These are phyloP conservation scores for Acanthamoeba comandoni DNA, from an alignment of 208 protist genomes.

Conservation along the genomic window DNA sequence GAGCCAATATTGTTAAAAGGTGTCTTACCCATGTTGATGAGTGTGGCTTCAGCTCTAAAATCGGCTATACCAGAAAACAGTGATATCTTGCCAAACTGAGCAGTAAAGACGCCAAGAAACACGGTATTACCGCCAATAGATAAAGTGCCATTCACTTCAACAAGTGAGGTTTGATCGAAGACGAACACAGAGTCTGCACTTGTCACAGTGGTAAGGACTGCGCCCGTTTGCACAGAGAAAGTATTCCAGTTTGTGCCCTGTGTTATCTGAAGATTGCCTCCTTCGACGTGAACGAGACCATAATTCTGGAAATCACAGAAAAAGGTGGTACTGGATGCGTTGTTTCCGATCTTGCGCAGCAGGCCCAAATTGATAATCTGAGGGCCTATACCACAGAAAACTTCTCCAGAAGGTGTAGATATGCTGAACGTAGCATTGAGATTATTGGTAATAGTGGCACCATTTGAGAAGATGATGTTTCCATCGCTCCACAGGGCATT, in stretches of 20 bases:
- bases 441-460: slow-evolving; percentile 39
- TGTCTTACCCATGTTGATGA: slow-evolving; percentile 2
- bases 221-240: neutral
- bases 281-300: neutral
- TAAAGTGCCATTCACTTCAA: too few relatives aligned
- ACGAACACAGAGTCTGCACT: too few relatives aligned
- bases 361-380: too few relatives aligned
- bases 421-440: neutral
- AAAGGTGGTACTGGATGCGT: neutral
- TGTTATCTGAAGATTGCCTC: slow-evolving; percentile 8
- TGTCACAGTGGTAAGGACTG: neutral
- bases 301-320: slow-evolving; percentile 64
- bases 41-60: slow-evolving; percentile 10
- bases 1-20: too few relatives aligned
- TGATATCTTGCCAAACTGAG: too few relatives aligned
- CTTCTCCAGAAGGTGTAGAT: too few relatives aligned
- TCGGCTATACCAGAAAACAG: too few relatives aligned
- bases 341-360: too few relatives aligned
- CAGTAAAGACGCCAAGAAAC: too few relatives aligned
- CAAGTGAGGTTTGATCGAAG: too few relatives aligned
- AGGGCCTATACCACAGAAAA: too few relatives aligned
- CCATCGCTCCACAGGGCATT: slow-evolving; percentile 6
- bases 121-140: too few relatives aligned
- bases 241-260: slow-evolving; percentile 31
- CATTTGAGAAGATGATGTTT: slow-evolving; percentile 21